Base-by-base conservation (phyloP, 2,329 filamentous ascomycete genomes). In the Monilinia vaccinii-corymbosi region DNA sequence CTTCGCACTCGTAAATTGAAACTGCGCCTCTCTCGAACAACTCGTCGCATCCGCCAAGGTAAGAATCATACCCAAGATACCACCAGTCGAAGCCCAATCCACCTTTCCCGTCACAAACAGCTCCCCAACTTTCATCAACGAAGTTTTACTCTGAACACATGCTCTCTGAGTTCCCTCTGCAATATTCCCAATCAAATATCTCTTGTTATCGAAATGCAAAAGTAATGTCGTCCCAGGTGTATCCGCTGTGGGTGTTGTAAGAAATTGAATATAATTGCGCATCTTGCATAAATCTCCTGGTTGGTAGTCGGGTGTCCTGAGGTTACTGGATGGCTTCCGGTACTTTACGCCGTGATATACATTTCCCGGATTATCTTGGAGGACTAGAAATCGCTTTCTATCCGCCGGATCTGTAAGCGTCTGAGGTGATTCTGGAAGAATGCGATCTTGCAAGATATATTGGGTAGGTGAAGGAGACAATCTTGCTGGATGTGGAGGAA, bases 81-180 rank as follows among this genome's bases (percentile, higher is more conserved):
- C 94, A 60, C 94, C 94, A 38, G 83, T 82, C 68, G 83, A 88
- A 34, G 77, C 75, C 91, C 91, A 97, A 71, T 84, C 80, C 45
- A 88, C 82, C 45, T 79, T 79, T 3, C 94, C 94, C 0, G 89
- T 89, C 61, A 99, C 72, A 72, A 99, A 97, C 61, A 96, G 77
- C 68, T 96, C 85, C 50, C 84, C 82, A 1, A 90, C 78, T 70
- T 87, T 87, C 32, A 78, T 73, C 65, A 95, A 69, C 38, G 80
- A 77, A 11, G 87, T 71, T 60, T 85, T 88, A 64, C 86, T 82
- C 73, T 72, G 70, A 50, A 69, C 62, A 25, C 70, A 88, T 79
- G 86, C 84, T 60, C 94, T 82, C 76, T 97, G 94, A 0, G 88
- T 88, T 18, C 93, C 94, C 74, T 99, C 94, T 11, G 85, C 77